Percentiles rank a stretch among this genome's conserved stretches.
Conservation (phyloP, 768 basidiomycete genomes). For the Tylopilus sp. region DNA sequence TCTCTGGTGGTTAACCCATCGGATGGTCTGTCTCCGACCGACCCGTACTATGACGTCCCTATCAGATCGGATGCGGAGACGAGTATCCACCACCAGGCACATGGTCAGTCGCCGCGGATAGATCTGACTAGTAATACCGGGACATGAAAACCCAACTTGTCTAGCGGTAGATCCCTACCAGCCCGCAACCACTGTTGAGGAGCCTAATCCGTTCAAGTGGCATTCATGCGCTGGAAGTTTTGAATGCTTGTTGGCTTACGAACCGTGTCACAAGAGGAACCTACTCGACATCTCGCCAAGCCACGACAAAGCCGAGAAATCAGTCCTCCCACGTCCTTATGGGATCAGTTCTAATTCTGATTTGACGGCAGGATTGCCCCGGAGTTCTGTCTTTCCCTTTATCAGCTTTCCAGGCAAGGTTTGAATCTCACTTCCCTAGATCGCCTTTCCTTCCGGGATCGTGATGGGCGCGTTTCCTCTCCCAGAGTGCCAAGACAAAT, state of each 20-base stretch:
- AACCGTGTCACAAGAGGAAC: slow-evolving; percentile 6
- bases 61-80: not conserved
- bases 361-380: slow-evolving; percentile 18
- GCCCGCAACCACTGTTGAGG: not conserved
- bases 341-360: slow-evolving; percentile 14
- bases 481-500: slow-evolving; percentile 22
- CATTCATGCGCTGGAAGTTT: not conserved
- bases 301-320: not conserved
- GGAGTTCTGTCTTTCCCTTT: slow-evolving; percentile 8
- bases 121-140: too few relatives aligned
- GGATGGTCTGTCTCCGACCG: not conserved
- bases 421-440: slow-evolving; percentile 9
- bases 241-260: not conserved
- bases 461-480: slow-evolving; percentile 3
- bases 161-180: not conserved
- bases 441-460: slow-evolving; percentile 10
- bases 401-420: slow-evolving; percentile 6
- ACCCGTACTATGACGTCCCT: not conserved
- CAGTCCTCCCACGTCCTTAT: slow-evolving; percentile 23
- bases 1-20: not conserved
- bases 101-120: not conserved
- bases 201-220: slow-evolving; percentile 2
- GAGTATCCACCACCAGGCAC: not conserved
- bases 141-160: not conserved
- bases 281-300: slow-evolving; percentile 8